Evolutionary conservation across 2,329 filamentous ascomycete species (phyloP).

Genomic region (Thielaviopsis euricoi): DNA sequence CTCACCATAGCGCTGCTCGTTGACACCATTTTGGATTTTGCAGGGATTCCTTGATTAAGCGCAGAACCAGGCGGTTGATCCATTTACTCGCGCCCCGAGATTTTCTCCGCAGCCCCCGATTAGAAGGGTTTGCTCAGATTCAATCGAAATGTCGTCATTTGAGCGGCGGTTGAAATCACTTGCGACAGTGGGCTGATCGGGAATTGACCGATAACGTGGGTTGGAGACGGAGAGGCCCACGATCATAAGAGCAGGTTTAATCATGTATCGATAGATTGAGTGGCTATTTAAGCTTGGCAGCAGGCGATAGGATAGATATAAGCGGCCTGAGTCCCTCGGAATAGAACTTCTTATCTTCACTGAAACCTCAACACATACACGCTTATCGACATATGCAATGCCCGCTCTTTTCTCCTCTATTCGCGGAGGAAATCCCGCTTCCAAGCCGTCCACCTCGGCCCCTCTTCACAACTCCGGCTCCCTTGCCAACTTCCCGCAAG

Average conservation of each 20-base stretch:
- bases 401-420: neutral
- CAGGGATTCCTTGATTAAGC: neutral
- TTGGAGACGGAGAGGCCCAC: neutral
- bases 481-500: constrained; percentile 26
- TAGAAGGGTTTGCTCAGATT: neutral
- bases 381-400: no score
- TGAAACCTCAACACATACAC: neutral
- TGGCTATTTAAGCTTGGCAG: no score
- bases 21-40: neutral
- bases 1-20: neutral
- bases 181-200: neutral
- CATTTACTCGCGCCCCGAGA: neutral
- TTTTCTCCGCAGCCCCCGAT: neutral
- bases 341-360: neutral
- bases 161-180: neutral
- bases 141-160: neutral
- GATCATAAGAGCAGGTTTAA: no score
- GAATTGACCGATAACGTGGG: neutral
- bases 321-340: neutral
- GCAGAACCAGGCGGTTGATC: neutral
- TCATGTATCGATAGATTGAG: no score
- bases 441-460: constrained; percentile 1
- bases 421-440: constrained; percentile 6
- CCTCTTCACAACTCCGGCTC: constrained; percentile 22
- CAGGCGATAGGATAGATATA: neutral